Evolutionary conservation across 2,329 filamentous ascomycete species (phyloP), one percentile per base, ranked within the genome.

Genomic region (Penicillium sp.): DNA sequence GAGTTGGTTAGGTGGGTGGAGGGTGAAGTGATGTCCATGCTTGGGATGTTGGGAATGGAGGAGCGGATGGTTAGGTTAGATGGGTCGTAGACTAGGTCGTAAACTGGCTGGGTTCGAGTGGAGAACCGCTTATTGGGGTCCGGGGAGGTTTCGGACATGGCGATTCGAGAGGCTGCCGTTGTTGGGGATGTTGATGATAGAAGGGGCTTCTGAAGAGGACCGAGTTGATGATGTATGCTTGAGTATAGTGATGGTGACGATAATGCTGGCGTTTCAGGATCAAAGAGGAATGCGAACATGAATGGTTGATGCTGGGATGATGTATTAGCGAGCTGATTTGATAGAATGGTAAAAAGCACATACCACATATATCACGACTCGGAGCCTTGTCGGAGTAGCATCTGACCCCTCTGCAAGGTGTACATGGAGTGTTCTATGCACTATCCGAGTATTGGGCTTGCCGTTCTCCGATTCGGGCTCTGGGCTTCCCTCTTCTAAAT

Each of bases 11-110:
- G 49, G 21, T 48, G 48, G 17, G 41, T 48, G 17, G 51, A 54
- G 31, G 56, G 49, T 35, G 45, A 10, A 3, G 19, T 41, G 64
- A 61, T 5, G 65, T 69, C 73, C 0, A 79, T 77, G 21, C 78
- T 72, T 1, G 81, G 79, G 45, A 84, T 83, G 55, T 83, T 82
- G 6, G 81, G 81, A 17, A 84, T 74, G n/a, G 75, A 80, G 19
- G 79, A 78, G 50, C 81, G 78, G 4, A 83, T 67, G 0, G 79
- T 81, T 2, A 80, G 64, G 29, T 76, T 77, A 6, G 70, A 66
- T 1, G 80, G 79, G 59, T 84, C 81, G 59, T 77, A 83, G 40
- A 83, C 72, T 8, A 84, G 70, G 55, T 83, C 79, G 64, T 77
- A 81, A 35, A 84, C 76, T 10, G 75, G 73, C 19, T 63, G 59